phyloP scores from a whole-genome alignment of 805 yeast species.

The Candida boleticola region DNA sequence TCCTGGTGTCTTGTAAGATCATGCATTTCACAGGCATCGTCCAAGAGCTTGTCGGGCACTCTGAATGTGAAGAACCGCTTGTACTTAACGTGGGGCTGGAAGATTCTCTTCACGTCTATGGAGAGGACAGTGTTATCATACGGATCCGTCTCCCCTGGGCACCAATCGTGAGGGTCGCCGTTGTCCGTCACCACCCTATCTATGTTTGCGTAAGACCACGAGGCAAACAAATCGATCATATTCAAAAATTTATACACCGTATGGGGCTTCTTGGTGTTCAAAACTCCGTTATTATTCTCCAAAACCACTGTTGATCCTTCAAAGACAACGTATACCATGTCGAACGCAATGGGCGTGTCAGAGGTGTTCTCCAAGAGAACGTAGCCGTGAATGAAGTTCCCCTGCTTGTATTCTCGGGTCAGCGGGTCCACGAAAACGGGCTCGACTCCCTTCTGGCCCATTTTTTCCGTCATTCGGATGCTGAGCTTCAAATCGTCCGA shows the following conservation, averaged over 20 bases:
- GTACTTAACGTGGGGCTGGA: conserved; percentile 37
- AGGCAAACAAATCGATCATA: conserved; percentile 44
- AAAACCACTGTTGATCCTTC: conserved; percentile 34
- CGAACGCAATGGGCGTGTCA: conserved; percentile 34
- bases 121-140: conserved; percentile 34
- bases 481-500: conserved; percentile 30
- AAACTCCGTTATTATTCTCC: conserved; percentile 21
- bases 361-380: conserved; percentile 35
- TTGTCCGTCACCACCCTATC: conserved; percentile 37
- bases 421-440: conserved; percentile 35
- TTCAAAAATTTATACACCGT: conserved; percentile 38
- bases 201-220: conserved; percentile 44
- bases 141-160: conserved; percentile 44
- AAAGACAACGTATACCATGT: conserved; percentile 44
- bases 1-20: conserved; percentile 32
- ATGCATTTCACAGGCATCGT: conserved; percentile 38
- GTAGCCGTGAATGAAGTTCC: conserved; percentile 43
- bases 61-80: conserved; percentile 42
- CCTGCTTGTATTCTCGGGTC: conserved; percentile 34
- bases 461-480: conserved; percentile 34
- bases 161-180: conserved; percentile 45
- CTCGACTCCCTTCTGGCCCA: conserved; percentile 38
- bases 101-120: conserved; percentile 33
- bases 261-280: conserved; percentile 23
- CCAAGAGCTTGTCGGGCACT: conserved; percentile 40